Percentiles rank a stretch among this genome's conserved stretches.
Conservation (phyloP, 805 yeast species). For the Pichia insulana region DNA sequence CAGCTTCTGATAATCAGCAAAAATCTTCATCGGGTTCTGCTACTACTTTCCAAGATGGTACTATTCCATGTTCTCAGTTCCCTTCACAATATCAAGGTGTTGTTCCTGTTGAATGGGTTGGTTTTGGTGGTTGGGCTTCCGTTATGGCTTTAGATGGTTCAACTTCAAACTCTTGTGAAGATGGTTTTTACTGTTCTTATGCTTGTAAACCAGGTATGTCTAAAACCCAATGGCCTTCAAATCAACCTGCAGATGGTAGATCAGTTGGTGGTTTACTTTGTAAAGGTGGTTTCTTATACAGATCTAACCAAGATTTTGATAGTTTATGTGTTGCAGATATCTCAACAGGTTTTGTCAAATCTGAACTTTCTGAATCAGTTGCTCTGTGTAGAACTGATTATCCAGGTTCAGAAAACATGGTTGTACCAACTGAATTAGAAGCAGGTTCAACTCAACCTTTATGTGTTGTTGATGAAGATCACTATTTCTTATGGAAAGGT, state of each 20-base stretch:
- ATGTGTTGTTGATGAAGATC: constrained; percentile 51
- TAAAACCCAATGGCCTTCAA: constrained; percentile 69
- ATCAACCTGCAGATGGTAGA: constrained; percentile 59
- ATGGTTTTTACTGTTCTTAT: constrained; percentile 67
- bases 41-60: constrained; percentile 60
- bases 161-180: constrained; percentile 46
- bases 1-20: too few relatives aligned
- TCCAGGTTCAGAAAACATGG: constrained; percentile 80
- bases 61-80: constrained; percentile 55
- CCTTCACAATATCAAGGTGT: constrained; percentile 67
- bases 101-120: constrained; percentile 48
- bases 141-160: constrained; percentile 39
- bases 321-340: constrained; percentile 61
- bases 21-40: constrained; percentile 32
- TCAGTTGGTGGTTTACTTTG: constrained; percentile 68
- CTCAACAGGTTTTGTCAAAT: constrained; percentile 44
- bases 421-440: constrained; percentile 55
- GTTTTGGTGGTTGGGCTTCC: constrained; percentile 59
- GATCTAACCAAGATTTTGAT: constrained; percentile 41
- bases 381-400: constrained; percentile 73
- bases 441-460: constrained; percentile 45
- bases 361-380: constrained; percentile 42
- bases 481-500: constrained; percentile 57
- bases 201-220: constrained; percentile 78
- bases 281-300: constrained; percentile 51